Evolutionary conservation across 106 monocot species (phyloP).

Genomic region (Dioscorea dumetorum): DNA sequence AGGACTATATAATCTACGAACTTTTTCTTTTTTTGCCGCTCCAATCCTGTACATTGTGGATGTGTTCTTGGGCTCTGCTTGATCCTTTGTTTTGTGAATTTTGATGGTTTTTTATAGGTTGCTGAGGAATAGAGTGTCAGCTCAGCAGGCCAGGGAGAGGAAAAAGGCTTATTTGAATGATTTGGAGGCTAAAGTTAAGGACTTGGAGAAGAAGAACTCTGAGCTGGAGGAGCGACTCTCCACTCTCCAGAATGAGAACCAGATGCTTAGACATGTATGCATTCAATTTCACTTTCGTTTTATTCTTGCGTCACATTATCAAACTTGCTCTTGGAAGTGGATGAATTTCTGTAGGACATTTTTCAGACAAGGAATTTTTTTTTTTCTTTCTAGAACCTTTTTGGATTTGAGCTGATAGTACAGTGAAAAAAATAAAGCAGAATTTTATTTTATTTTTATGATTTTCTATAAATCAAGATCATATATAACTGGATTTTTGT

Average conservation of each 20-base stretch:
- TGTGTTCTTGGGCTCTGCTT: too few species aligned
- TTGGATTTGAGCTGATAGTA: not conserved
- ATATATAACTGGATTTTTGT: too few species aligned
- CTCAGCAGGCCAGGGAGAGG: constrained; percentile 62
- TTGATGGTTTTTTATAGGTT: constrained; percentile 22
- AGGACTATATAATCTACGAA: too few species aligned
- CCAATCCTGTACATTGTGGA: too few species aligned
- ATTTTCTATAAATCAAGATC: too few species aligned
- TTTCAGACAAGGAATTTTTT: not conserved
- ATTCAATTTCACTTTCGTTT: not conserved
- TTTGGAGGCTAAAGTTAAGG: constrained; percentile 39
- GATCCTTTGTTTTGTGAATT: too few species aligned
- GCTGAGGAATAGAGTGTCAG: constrained; percentile 59
- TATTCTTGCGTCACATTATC: not conserved
- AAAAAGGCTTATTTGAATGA: constrained; percentile 57
- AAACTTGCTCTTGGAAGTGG: too few species aligned
- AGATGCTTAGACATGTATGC: constrained; percentile 37
- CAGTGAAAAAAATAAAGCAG: too few species aligned
- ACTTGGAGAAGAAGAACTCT: constrained; percentile 29
- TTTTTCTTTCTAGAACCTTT: not conserved
- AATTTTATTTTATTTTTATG: too few species aligned
- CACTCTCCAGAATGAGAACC: constrained; percentile 43
- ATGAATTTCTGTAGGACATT: not conserved
- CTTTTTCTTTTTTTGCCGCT: too few species aligned
- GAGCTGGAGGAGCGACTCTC: constrained; percentile 50